These are phyloP conservation scores for Amaranthus cruentus DNA, from an alignment of 148 eudicot genomes.

Conservation along the genomic window DNA sequence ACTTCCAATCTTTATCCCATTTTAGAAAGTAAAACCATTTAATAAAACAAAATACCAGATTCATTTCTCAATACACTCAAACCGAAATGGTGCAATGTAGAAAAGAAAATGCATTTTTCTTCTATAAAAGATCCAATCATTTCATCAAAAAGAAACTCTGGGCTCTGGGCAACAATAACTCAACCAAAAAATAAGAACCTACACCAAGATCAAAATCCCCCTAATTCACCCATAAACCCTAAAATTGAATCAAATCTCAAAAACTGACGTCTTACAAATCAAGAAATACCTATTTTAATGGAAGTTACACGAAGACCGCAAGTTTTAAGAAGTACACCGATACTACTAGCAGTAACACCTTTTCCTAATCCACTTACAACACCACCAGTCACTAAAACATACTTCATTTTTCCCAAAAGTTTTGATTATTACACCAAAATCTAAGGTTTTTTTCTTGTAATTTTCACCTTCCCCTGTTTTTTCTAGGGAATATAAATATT, in stretches of 20 bases:
- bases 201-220: conserved; percentile 10
- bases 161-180: conserved; percentile 1
- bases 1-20: conserved; percentile 1
- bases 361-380: conserved; percentile 89
- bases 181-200: conserved; percentile 9
- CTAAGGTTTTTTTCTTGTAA: not conserved
- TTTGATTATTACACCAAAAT: not conserved
- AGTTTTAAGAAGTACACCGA: conserved; percentile 76
- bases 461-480: not conserved
- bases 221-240: not conserved
- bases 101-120: conserved; percentile 5
- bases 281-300: conserved; percentile 69
- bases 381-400: conserved; percentile 86
- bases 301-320: conserved; percentile 86
- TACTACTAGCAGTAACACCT: conserved; percentile 94
- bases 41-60: not conserved
- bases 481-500: not conserved
- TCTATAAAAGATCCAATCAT: conserved; percentile 1
- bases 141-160: not conserved
- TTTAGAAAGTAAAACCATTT: not conserved
- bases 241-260: conserved; percentile 17
- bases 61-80: not conserved
- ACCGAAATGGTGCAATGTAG: conserved; percentile 10
- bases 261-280: conserved; percentile 16
- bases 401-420: conserved; percentile 54